Percentiles rank a stretch among this genome's conserved stretches.
phyloP scores from a whole-genome alignment of 2,329 filamentous ascomycete genomes.

The Aspergillus luchuensis region DNA sequence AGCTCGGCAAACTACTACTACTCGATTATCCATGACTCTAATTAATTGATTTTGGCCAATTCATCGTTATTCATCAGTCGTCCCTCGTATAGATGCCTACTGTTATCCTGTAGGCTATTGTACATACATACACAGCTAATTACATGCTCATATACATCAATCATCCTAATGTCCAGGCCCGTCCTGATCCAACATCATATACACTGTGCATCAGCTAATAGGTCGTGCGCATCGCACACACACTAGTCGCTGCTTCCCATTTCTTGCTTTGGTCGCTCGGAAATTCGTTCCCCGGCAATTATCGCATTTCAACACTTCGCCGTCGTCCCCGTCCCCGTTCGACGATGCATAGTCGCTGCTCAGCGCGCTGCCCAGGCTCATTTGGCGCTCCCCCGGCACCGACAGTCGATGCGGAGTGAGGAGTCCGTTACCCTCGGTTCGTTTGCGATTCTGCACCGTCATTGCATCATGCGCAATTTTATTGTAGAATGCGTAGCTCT shows the following conservation, averaged over 20 bases:
- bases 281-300: constrained; percentile 66
- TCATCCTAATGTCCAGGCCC: neutral
- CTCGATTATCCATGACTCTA: too few species aligned
- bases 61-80: constrained; percentile 3
- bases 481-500: constrained; percentile 59
- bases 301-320: constrained; percentile 57
- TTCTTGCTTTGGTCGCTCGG: constrained; percentile 58
- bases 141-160: neutral
- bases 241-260: constrained; percentile 58
- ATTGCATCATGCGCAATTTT: constrained; percentile 44
- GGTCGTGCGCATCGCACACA: constrained; percentile 57
- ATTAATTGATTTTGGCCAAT: neutral
- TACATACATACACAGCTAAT: constrained; percentile 5
- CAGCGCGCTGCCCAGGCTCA: constrained; percentile 56
- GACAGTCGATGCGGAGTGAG: constrained; percentile 25
- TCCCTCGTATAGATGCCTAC: constrained; percentile 4
- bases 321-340: constrained; percentile 45
- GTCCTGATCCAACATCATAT: neutral
- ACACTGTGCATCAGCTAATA: constrained; percentile 15
- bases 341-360: constrained; percentile 58
- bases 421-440: constrained; percentile 15
- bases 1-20: neutral
- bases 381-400: constrained; percentile 32
- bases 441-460: constrained; percentile 31
- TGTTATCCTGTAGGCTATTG: constrained; percentile 1